Base-by-base conservation (phyloP, 169 alveolate species). In the Plasmodium ovale region DNA sequence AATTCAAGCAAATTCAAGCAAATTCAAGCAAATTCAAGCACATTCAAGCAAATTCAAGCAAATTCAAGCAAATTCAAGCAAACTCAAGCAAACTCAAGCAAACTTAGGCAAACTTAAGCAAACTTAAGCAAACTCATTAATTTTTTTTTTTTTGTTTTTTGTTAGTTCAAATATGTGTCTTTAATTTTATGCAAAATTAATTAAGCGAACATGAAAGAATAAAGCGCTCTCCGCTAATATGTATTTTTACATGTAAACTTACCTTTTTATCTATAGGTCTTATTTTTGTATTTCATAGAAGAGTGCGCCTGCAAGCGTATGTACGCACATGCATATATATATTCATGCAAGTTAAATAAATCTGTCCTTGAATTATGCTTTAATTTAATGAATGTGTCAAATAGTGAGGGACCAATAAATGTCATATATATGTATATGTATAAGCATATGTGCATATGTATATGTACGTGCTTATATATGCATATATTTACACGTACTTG, bases 171-270 rank as follows among this genome's bases (percentile, higher is more conserved):
- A 31, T 14, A 60, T 7, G 71, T 31, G 19, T 31, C 2, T 60
- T 60, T 60, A 60, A 29, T 60, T 60, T 33, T 58, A 58, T 44
- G 56, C 65, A n/a, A 54, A 62, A 29, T 29, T 29, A 62, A 62
- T 10, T 27, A 27, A 27, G 33, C 9, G 12, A 27, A 62, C 14
- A 21, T 25, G 6, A 21, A 14, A 54, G 19, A 67, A 67, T 35
- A 67, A 67, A 67, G 39, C 56, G 39, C 39, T 44, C 77, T 67
- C 77, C 25, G 49, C 39, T 67, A 67, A 39, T 67, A 31, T 35
- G 39, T 27, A 67, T 67, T 3, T 59, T 59, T 44, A 59, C 47
- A 59, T 0, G 19, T 59, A 10, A n/a, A n/a, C 70, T 14, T 59
- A 59, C 27, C 14, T 27, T 59, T 25, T 16, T 35, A 44, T 59